Percentiles rank a stretch among this genome's conserved stretches.
These are phyloP conservation scores for Amoebophrya sp. DNA, from an alignment of 169 alveolate species.

Conservation along the genomic window DNA sequence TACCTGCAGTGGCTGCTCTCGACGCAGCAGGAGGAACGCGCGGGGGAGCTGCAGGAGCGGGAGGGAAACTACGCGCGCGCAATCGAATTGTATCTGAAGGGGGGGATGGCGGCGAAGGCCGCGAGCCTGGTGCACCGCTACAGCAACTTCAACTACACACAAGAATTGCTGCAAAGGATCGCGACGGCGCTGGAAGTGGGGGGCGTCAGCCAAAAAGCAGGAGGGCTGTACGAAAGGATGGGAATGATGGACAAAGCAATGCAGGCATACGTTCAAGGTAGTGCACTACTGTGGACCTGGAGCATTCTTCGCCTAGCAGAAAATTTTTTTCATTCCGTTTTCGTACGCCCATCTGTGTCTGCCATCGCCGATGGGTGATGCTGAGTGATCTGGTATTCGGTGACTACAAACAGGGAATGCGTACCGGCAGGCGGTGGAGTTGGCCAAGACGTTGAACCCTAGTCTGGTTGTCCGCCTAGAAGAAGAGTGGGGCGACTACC, in stretches of 20 bases:
- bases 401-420: too few relatives aligned
- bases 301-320: too few relatives aligned
- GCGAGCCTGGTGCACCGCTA: constrained; percentile 57
- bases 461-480: constrained; percentile 59
- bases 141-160: constrained; percentile 23
- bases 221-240: constrained; percentile 75
- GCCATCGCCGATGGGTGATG: too few relatives aligned
- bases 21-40: constrained; percentile 64
- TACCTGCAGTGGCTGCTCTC: constrained; percentile 71
- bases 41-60: constrained; percentile 75
- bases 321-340: too few relatives aligned
- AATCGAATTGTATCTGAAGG: constrained; percentile 66
- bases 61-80: constrained; percentile 74
- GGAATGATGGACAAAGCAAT: constrained; percentile 63
- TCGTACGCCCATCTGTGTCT: too few relatives aligned
- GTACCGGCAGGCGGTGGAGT: constrained; percentile 67
- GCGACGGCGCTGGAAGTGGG: constrained; percentile 53
- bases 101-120: constrained; percentile 82
- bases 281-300: constrained; percentile 38
- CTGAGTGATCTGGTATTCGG: too few relatives aligned
- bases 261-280: constrained; percentile 54
- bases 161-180: constrained; percentile 55
- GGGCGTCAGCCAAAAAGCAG: constrained; percentile 76
- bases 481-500: constrained; percentile 83
- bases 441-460: constrained; percentile 61